A percentile compares a stretch with the other conserved stretches of the same genome.
Evolutionary conservation across 495 filamentous ascomycete genomes (phyloP).

Genomic region (Polyplosphaeria fusca): DNA sequence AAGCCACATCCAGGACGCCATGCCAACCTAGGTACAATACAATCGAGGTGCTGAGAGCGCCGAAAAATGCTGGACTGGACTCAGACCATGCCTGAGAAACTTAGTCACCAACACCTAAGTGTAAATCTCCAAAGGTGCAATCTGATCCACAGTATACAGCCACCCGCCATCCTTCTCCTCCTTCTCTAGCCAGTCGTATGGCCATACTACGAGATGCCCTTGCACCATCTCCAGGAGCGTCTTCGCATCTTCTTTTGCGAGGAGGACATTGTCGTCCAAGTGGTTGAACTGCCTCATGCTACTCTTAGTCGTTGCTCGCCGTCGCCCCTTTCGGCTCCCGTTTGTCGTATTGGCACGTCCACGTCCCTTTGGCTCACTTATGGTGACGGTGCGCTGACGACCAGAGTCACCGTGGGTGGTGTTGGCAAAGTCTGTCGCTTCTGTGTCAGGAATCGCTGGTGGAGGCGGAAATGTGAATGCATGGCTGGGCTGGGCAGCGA

Average conservation of each 20-base stretch:
- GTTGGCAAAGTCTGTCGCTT: constrained; percentile 18
- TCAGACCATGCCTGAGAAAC: too few species aligned
- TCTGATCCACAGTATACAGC: constrained; percentile 92
- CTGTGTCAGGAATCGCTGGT: constrained; percentile 17
- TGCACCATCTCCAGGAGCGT: constrained; percentile 78
- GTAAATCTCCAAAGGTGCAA: constrained; percentile 95
- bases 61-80: too few species aligned
- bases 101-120: background rate
- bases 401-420: constrained; percentile 8
- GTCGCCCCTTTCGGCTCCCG: constrained; percentile 48
- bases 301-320: constrained; percentile 73
- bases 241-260: constrained; percentile 71
- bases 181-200: constrained; percentile 86
- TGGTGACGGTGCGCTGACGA: constrained; percentile 29
- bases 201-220: constrained; percentile 85
- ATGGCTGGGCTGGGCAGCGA: background rate
- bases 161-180: constrained; percentile 93
- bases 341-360: constrained; percentile 35
- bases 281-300: constrained; percentile 68
- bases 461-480: constrained; percentile 20
- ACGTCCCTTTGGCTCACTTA: constrained; percentile 19
- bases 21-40: too few species aligned
- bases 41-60: too few species aligned
- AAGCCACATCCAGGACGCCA: too few species aligned
- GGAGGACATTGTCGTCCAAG: constrained; percentile 59